phyloP scores from a whole-genome alignment of 345 rosid species.

The Limnanthes douglasii region DNA sequence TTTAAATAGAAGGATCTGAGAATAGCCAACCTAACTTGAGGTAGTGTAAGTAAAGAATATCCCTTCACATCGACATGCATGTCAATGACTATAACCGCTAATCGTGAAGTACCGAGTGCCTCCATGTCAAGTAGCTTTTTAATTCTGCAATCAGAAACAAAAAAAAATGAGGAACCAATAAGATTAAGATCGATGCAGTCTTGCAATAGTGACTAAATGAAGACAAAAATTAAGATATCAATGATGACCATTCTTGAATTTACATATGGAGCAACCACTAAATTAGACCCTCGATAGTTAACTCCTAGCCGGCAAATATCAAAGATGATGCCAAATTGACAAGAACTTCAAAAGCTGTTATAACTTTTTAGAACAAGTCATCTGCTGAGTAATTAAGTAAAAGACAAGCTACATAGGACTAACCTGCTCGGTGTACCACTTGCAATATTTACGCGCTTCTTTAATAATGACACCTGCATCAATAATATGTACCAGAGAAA shows the following conservation, averaged over 20 bases:
- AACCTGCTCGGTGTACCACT: slow-evolving; percentile 93
- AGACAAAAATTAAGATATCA: neutral
- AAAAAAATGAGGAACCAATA: neutral
- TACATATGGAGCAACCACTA: too few species aligned
- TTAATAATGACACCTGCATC: slow-evolving; percentile 48
- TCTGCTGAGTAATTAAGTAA: too few species aligned
- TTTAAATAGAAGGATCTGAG: too few species aligned
- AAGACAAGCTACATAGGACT: slow-evolving; percentile 2
- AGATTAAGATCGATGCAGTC: too few species aligned
- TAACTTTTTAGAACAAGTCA: too few species aligned
- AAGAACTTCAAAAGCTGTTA: too few species aligned
- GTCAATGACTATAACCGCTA: slow-evolving; percentile 49
- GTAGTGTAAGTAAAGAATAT: slow-evolving; percentile 65
- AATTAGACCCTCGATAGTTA: too few species aligned
- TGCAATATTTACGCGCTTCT: slow-evolving; percentile 65
- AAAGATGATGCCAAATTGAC: too few species aligned
- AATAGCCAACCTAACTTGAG: slow-evolving; percentile 66
- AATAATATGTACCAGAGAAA: neutral
- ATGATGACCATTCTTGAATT: too few species aligned
- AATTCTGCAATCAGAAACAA: slow-evolving; percentile 24
- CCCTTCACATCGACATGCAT: slow-evolving; percentile 58
- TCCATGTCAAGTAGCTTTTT: slow-evolving; percentile 70
- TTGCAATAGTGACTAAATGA: neutral
- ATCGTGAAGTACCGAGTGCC: slow-evolving; percentile 63
- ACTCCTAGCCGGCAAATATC: too few species aligned